Conservation (phyloP, 2,329 filamentous ascomycete genomes). For the Kalmusia sp. region DNA sequence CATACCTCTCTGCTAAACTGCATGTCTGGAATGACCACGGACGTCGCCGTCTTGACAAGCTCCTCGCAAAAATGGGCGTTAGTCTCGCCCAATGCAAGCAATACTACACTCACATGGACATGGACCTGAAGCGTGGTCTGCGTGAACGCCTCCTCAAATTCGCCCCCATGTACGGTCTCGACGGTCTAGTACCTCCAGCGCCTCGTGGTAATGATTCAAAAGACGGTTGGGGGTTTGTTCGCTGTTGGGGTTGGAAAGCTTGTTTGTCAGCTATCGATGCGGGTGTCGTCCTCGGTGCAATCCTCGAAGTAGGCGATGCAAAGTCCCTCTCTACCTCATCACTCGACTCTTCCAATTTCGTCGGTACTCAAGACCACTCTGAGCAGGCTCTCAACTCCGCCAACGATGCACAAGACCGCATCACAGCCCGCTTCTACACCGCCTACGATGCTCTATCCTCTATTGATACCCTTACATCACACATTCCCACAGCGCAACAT, state of each 20-base stretch:
- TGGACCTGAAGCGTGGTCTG: constrained; percentile 89
- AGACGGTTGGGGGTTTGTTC: constrained; percentile 95
- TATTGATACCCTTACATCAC: constrained; percentile 75
- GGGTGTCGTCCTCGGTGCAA: constrained; percentile 87
- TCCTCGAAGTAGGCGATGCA: constrained; percentile 86
- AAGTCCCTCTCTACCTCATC: constrained; percentile 40
- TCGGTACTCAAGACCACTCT: constrained; percentile 32
- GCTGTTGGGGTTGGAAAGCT: constrained; percentile 97
- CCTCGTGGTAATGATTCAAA: constrained; percentile 72
- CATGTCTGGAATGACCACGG: constrained; percentile 95
- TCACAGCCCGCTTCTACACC: constrained; percentile 62
- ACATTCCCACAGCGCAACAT: constrained; percentile 83
- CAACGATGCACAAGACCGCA: constrained; percentile 51
- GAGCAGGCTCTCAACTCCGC: constrained; percentile 27
- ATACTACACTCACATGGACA: constrained; percentile 98
- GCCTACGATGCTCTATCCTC: constrained; percentile 63
- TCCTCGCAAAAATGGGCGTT: constrained; percentile 97
- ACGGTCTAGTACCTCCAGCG: constrained; percentile 82
- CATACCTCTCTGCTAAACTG: constrained; percentile 88
- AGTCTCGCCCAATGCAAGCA: constrained; percentile 93
- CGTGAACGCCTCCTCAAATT: constrained; percentile 88
- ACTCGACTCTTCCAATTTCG: constrained; percentile 40
- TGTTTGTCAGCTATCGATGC: constrained; percentile 93
- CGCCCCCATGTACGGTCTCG: constrained; percentile 89
- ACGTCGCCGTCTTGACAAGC: constrained; percentile 86